Conservation (phyloP, 1,284 basidiomycete genomes). For the Sanghuangporus weigelae region DNA sequence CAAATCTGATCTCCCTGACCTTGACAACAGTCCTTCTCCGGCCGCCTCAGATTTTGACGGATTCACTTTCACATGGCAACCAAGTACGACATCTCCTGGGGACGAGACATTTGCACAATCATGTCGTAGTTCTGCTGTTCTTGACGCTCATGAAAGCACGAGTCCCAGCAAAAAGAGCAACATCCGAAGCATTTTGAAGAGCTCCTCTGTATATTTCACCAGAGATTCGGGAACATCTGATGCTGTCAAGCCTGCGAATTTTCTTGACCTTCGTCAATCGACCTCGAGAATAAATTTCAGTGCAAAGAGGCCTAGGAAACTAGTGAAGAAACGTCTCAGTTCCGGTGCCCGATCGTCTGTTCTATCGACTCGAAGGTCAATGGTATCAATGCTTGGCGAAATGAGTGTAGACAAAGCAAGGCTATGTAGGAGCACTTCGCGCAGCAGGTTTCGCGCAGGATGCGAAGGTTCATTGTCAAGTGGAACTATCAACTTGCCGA, state of each 20-base stretch:
- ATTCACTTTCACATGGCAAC: constrained; percentile 14
- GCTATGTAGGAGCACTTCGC: not conserved
- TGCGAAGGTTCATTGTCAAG: constrained; percentile 4
- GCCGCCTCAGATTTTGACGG: constrained; percentile 7
- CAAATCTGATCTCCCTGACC: constrained; percentile 4
- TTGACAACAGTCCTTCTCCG: not conserved
- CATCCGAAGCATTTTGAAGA: constrained; percentile 16
- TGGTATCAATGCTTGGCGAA: constrained; percentile 12
- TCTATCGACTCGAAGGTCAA: constrained; percentile 9
- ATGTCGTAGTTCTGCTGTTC: not conserved
- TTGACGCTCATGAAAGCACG: not conserved
- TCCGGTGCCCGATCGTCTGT: not conserved
- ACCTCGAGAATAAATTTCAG: not conserved
- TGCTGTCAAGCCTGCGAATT: not conserved
- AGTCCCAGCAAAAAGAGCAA: not conserved
- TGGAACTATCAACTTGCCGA: constrained; percentile 7
- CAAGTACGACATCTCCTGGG: not conserved
- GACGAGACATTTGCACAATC: not conserved
- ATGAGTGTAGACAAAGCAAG: not conserved
- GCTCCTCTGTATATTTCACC: constrained; percentile 9
- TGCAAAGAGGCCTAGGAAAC: constrained; percentile 4
- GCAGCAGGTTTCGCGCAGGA: not conserved
- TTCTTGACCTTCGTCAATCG: constrained; percentile 4
- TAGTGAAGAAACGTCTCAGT: constrained; percentile 7
- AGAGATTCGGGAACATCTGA: not conserved